phyloP scores from a whole-genome alignment of 1,139 yeast species.

The Yamadazyma atlantica region DNA sequence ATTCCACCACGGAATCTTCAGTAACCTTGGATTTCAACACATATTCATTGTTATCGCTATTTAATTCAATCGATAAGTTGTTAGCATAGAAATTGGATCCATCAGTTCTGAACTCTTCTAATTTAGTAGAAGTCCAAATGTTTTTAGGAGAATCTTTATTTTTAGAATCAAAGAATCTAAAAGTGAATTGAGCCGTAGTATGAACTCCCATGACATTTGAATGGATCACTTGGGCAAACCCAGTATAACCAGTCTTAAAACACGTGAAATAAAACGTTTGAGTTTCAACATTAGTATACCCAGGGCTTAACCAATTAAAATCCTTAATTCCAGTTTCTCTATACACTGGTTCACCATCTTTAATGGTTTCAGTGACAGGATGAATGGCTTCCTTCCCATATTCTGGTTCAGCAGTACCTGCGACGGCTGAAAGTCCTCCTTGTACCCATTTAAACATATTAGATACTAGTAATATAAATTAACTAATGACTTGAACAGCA shows the following conservation, averaged over 20 bases:
- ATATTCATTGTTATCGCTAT: conserved; percentile 55
- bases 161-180: conserved; percentile 63
- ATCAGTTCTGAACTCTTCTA: conserved; percentile 73
- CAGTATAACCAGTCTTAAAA: conserved; percentile 61
- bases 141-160: conserved; percentile 44
- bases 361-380: conserved; percentile 67
- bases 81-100: conserved; percentile 85
- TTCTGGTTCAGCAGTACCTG: conserved; percentile 97
- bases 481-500: too few relatives aligned
- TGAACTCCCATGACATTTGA: conserved; percentile 87
- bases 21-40: conserved; percentile 64
- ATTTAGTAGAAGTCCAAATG: conserved; percentile 87
- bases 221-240: conserved; percentile 93
- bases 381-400: conserved; percentile 92
- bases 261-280: conserved; percentile 85
- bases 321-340: conserved; percentile 61
- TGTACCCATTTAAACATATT: conserved; percentile 86
- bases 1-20: conserved; percentile 70
- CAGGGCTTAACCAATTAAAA: conserved; percentile 72
- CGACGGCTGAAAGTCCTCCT: conserved; percentile 86
- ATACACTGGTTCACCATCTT: conserved; percentile 32
- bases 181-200: conserved; percentile 93
- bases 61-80: conserved; percentile 60
- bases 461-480: too few relatives aligned
- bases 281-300: conserved; percentile 89